Evolutionary conservation across 108 stramenopile genomes (phyloP), one percentile per base, ranked within the genome.

Genomic region (Pseudonitzschia pungens): DNA sequence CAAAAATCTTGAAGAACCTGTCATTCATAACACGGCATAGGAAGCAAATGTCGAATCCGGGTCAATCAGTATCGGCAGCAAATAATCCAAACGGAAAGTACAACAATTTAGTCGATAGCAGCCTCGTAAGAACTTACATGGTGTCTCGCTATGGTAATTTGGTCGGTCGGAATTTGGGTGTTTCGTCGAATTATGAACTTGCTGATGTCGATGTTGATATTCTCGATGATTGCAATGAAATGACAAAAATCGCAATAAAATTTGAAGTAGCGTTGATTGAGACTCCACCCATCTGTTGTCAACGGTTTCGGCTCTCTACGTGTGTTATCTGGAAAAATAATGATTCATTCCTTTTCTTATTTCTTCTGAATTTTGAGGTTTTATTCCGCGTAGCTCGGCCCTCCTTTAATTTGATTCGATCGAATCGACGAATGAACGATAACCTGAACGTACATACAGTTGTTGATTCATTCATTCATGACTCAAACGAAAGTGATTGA

Each of bases 1-100:
- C 71, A 43, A 71, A 44, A 28, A 45, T 31, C n/a, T 45, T 71
- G 32, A 20, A 33, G 18, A 71, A 44, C 71, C 44, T 71, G 45
- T 48, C 10, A 12, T 10, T 11, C 45, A 48, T 48, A 2, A 18
- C 16, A 18, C 45, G 18, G 45, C 14, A 1, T 10, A 11, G 7
- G 45, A 48, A 48, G 14, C 45, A 48, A 18, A 48, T 48, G 14
- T 48, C 45, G 45, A 48, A 48, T 14, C 14, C 14, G 18, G 18
- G 18, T 14, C 7, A 48, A 18, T 18, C 14, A 18, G 45, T 18
- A 48, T 2, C 16, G 18, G 1, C 16, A 48, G 18, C 2, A 58
- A 20, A 33, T 6, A 16, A 63, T 28, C 18, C 62, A 63, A 63
- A 63, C 31, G 57, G 21, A 16, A 58, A 2, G 57, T 16, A 6